Conservation (phyloP, 1,284 basidiomycete species). For the Ustilago shanxiensis region DNA sequence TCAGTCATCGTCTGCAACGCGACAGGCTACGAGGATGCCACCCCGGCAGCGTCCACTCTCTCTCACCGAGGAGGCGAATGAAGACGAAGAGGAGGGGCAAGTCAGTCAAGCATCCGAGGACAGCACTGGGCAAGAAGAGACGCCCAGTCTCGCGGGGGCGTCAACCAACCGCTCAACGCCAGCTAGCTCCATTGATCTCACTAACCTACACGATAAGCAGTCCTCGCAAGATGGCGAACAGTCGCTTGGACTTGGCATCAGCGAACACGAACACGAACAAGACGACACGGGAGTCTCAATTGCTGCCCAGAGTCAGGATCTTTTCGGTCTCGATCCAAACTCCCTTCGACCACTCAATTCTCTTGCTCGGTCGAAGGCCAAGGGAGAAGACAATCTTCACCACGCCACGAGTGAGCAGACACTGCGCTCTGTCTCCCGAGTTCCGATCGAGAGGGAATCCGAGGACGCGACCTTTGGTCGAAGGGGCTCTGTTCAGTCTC, state of each 20-base stretch:
- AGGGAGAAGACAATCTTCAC: conserved; percentile 46
- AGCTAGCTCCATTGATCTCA: conserved; percentile 57
- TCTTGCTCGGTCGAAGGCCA: background rate
- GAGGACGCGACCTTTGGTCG: conserved; percentile 5
- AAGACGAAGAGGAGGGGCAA: conserved; percentile 44
- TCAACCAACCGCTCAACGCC: conserved; percentile 56
- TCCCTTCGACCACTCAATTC: conserved; percentile 23
- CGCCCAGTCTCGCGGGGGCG: conserved; percentile 54
- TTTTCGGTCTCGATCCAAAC: conserved; percentile 23
- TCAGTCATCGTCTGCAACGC: conserved; percentile 13
- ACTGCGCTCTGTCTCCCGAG: conserved; percentile 49
- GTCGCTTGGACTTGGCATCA: conserved; percentile 44
- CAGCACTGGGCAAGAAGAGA: conserved; percentile 52
- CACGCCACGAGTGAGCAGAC: conserved; percentile 60
- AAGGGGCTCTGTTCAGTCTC: conserved; percentile 8
- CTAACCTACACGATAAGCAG: conserved; percentile 20
- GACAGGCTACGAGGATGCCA: conserved; percentile 5
- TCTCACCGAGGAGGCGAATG: conserved; percentile 34
- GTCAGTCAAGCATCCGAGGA: conserved; percentile 41
- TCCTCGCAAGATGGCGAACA: conserved; percentile 3
- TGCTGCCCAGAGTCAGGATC: conserved; percentile 7
- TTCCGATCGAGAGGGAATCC: background rate
- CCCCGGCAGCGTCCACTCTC: conserved; percentile 35
- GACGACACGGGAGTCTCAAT: background rate
- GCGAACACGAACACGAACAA: conserved; percentile 4